phyloP scores from a whole-genome alignment of 257 asterid genomes.

The Solanum paucissectum region DNA sequence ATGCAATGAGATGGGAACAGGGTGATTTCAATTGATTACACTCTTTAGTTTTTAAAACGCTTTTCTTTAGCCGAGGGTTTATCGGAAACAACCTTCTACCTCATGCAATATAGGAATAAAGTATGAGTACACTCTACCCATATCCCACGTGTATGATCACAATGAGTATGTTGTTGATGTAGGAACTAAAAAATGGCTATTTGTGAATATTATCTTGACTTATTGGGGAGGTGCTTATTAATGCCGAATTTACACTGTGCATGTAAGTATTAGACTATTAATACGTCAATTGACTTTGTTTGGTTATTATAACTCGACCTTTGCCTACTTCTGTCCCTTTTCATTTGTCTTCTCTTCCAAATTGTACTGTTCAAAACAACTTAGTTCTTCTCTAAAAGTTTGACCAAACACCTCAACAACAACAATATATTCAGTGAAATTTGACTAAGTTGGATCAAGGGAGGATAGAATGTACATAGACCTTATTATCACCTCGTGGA shows the following conservation, averaged over 20 bases:
- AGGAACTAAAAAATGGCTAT: background rate
- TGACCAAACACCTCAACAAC: background rate
- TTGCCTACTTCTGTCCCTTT: conserved; percentile 4
- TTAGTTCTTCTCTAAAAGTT: background rate
- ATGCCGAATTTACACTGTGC: background rate
- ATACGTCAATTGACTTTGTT: background rate
- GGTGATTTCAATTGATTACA: background rate
- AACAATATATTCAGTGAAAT: background rate
- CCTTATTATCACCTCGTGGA: background rate
- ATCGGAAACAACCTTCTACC: background rate
- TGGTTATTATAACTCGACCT: background rate
- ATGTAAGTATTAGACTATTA: no score
- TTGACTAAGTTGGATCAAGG: background rate
- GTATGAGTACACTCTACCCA: background rate
- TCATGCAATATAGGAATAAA: background rate
- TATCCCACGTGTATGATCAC: background rate
- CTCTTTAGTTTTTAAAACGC: background rate
- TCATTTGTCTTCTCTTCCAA: background rate
- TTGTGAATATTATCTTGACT: background rate
- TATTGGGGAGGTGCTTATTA: background rate
- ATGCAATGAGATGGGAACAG: background rate
- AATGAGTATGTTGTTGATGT: background rate
- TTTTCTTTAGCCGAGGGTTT: background rate
- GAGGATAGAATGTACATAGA: no score
- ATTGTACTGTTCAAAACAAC: background rate